These are phyloP conservation scores for Crithidia mellificae DNA, from an alignment of 208 protist species.

Conservation along the genomic window DNA sequence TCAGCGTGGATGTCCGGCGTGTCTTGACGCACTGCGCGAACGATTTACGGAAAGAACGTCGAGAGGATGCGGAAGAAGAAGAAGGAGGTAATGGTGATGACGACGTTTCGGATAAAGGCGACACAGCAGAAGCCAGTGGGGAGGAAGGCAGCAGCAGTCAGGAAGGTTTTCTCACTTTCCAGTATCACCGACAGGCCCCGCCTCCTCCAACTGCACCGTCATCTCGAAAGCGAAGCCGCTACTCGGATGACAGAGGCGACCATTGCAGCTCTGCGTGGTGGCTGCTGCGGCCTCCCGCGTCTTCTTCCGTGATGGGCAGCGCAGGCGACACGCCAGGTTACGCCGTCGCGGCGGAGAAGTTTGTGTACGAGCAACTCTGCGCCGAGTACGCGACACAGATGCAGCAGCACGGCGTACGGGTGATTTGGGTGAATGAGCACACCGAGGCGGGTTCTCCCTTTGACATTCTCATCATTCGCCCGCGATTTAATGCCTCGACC, in stretches of 20 bases:
- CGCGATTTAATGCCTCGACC: neutral
- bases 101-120: too few species aligned
- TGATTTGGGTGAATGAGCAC: slow-evolving; percentile 81
- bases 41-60: neutral
- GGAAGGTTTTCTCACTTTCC: slow-evolving; percentile 29
- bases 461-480: slow-evolving; percentile 72
- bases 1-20: slow-evolving; percentile 10
- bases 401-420: slow-evolving; percentile 31
- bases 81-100: neutral
- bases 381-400: slow-evolving; percentile 36
- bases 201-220: neutral
- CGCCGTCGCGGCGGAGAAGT: slow-evolving; percentile 69
- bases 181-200: slow-evolving; percentile 16
- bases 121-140: neutral
- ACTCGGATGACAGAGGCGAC: neutral
- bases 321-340: slow-evolving; percentile 43
- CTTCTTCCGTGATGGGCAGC: slow-evolving; percentile 4
- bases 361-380: slow-evolving; percentile 60
- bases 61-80: neutral
- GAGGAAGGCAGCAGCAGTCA: neutral
- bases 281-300: slow-evolving; percentile 25
- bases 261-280: slow-evolving; percentile 10
- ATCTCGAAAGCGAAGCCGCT: neutral
- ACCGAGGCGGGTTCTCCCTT: slow-evolving; percentile 70
- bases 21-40: slow-evolving; percentile 8